A percentile compares a stretch with the other conserved stretches of the same genome.
These are phyloP conservation scores for Akanthomyces dipterigenus DNA, from an alignment of 2,329 filamentous ascomycete species.

Conservation along the genomic window DNA sequence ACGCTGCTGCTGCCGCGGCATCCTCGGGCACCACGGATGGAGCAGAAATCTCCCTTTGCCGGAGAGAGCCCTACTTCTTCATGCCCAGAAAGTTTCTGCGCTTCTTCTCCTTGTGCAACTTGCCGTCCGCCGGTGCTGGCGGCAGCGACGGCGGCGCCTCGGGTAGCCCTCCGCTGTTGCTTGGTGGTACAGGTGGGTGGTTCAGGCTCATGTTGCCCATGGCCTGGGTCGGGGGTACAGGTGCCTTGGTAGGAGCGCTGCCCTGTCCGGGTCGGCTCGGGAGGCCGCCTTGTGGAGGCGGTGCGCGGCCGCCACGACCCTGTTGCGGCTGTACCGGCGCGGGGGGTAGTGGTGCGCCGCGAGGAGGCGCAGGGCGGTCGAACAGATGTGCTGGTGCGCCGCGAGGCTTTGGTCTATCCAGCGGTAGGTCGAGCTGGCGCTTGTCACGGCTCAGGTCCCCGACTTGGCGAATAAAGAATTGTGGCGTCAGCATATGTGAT, in stretches of 20 bases:
- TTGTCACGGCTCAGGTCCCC: conserved; percentile 71
- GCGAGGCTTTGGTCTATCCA: conserved; percentile 71
- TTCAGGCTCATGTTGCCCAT: conserved; percentile 50
- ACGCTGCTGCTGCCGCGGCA: not conserved
- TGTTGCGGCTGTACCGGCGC: conserved; percentile 16
- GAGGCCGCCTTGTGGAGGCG: conserved; percentile 23
- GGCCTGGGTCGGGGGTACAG: conserved; percentile 44
- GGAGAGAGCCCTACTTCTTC: conserved; percentile 44
- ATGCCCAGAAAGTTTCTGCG: conserved; percentile 51
- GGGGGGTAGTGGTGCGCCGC: conserved; percentile 23
- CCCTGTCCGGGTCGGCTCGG: conserved; percentile 26
- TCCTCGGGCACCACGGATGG: not conserved
- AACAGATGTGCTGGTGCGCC: conserved; percentile 76
- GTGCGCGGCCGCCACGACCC: conserved; percentile 17
- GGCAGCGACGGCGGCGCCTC: conserved; percentile 16
- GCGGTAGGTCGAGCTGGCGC: conserved; percentile 70
- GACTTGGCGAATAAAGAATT: conserved; percentile 75
- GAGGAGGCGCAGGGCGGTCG: conserved; percentile 57
- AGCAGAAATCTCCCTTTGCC: not conserved
- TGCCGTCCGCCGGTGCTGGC: conserved; percentile 29
- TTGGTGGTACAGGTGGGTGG: conserved; percentile 5
- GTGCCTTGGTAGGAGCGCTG: conserved; percentile 18
- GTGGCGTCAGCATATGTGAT: conserved; percentile 86
- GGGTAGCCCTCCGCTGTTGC: conserved; percentile 20
- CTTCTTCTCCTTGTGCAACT: conserved; percentile 55